These are phyloP conservation scores for Chionographis japonica DNA, from an alignment of 106 monocot species.

Conservation along the genomic window DNA sequence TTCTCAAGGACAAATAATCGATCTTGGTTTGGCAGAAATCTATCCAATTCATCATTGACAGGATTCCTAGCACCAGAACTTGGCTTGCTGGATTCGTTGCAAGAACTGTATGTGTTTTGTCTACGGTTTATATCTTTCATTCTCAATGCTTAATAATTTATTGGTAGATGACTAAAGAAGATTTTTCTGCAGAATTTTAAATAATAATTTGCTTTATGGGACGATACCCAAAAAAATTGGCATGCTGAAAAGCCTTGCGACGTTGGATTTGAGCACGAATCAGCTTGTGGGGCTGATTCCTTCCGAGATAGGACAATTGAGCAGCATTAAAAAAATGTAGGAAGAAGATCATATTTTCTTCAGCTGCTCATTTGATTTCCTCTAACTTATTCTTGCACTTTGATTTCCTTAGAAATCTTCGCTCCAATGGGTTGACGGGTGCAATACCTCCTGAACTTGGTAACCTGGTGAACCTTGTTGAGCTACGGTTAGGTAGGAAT, in stretches of 20 bases:
- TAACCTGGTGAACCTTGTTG: slow-evolving; percentile 59
- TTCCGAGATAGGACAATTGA: slow-evolving; percentile 41
- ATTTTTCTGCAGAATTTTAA: slow-evolving; percentile 43
- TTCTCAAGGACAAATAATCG: not conserved
- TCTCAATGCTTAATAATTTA: not conserved
- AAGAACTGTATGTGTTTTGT: slow-evolving; percentile 57
- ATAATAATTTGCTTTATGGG: slow-evolving; percentile 54
- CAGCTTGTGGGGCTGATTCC: slow-evolving; percentile 50
- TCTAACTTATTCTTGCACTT: not conserved
- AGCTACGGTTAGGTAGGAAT: slow-evolving; percentile 76
- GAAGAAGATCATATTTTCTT: slow-evolving; percentile 11
- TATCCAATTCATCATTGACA: slow-evolving; percentile 73
- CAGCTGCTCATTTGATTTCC: not conserved
- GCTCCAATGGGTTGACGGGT: slow-evolving; percentile 74
- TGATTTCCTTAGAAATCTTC: slow-evolving; percentile 31
- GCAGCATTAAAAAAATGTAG: slow-evolving; percentile 62
- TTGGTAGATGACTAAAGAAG: not conserved
- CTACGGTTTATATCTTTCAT: not conserved
- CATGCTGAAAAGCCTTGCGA: slow-evolving; percentile 32
- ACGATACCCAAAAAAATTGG: slow-evolving; percentile 77
- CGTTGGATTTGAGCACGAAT: slow-evolving; percentile 55
- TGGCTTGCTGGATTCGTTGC: slow-evolving; percentile 46
- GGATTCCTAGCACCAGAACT: slow-evolving; percentile 71
- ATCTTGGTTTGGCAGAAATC: slow-evolving; percentile 45
- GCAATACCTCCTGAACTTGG: slow-evolving; percentile 51